A percentile compares a stretch with the other conserved stretches of the same genome.
Evolutionary conservation across 225 moss, liverwort and hornwort species (phyloP).

Genomic region (Physcomitrellopsis africana): DNA sequence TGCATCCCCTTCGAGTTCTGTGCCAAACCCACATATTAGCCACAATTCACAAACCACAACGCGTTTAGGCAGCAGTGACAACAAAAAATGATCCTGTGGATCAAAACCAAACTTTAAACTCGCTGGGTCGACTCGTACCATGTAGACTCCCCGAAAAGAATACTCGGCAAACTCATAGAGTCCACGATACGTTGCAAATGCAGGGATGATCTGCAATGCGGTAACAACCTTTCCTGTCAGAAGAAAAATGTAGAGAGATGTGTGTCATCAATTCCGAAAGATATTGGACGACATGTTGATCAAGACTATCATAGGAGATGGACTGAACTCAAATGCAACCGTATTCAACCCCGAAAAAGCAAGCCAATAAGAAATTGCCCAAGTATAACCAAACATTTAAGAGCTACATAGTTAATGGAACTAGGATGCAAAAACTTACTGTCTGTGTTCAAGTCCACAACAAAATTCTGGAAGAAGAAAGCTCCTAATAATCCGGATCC

Average conservation of each 20-base stretch:
- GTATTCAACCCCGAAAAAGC: too few species aligned
- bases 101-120: not conserved
- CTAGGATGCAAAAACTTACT: slow-evolving; percentile 53
- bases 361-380: too few species aligned
- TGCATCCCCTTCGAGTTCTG: slow-evolving; percentile 63
- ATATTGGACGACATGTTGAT: too few species aligned
- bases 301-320: not conserved
- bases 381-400: not conserved
- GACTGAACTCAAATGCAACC: not conserved
- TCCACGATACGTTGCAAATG: slow-evolving; percentile 78
- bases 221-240: slow-evolving; percentile 64
- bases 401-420: not conserved
- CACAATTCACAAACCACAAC: too few species aligned
- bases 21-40: not conserved
- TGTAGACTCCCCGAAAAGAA: slow-evolving; percentile 59
- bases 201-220: slow-evolving; percentile 75
- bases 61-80: too few species aligned
- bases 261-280: too few species aligned
- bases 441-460: slow-evolving; percentile 52
- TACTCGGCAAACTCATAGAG: slow-evolving; percentile 77
- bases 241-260: slow-evolving; percentile 8
- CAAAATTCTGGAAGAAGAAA: slow-evolving; percentile 68
- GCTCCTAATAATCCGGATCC: slow-evolving; percentile 76
- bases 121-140: slow-evolving; percentile 29
- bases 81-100: too few species aligned